Evolutionary conservation across 2,329 filamentous ascomycete genomes (phyloP), one percentile per base, ranked within the genome.

Genomic region (Eutypella sp.): DNA sequence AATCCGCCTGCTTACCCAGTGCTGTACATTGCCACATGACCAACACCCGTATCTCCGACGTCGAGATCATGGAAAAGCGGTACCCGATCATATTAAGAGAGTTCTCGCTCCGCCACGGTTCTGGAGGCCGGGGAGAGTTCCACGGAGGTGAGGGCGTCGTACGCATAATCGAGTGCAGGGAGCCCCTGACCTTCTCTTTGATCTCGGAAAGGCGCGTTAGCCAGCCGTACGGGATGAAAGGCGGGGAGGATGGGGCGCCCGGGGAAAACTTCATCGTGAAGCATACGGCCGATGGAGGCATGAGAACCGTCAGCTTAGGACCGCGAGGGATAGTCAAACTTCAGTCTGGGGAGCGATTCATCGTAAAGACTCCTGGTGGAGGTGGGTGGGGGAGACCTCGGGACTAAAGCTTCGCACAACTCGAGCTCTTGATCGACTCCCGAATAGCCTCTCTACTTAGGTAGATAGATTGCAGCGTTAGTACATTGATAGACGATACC

Each of bases 1-100:
- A 20, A 11, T 15, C 16, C 20, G 10, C 8, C 3, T 8, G 25
- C 18, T 13, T 25, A 20, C n/a, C 16, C 3, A 76, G 68, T 22
- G 84, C 81, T 8, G 82, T 87, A 5, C 83, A 88, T 58, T 83
- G 81, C 2, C 83, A 87, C 61, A 87, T 87, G 83, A 88, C 84
- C 2, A 88, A 89, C 57, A 88, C 84, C 2, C 75, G 83, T 5
- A 88, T 87, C 56, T 87, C 84, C 0, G 84, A 88, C 58, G 72
- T 80, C 0, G 84, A 88, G 58, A 76, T 86, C 24, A 83, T 87
- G 50, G 84, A 89, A 64, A 72, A 81, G 25, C 69, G 84, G 19
- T 87, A 87, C 57, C 85, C 85, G 0, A 82, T 87, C 3, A 62
- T 88, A 0, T 66, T 89, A 10, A 70, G 81, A 5, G 76, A 85